Evolutionary conservation across 768 basidiomycete genomes (phyloP).

Genomic region (Suillus placidus): DNA sequence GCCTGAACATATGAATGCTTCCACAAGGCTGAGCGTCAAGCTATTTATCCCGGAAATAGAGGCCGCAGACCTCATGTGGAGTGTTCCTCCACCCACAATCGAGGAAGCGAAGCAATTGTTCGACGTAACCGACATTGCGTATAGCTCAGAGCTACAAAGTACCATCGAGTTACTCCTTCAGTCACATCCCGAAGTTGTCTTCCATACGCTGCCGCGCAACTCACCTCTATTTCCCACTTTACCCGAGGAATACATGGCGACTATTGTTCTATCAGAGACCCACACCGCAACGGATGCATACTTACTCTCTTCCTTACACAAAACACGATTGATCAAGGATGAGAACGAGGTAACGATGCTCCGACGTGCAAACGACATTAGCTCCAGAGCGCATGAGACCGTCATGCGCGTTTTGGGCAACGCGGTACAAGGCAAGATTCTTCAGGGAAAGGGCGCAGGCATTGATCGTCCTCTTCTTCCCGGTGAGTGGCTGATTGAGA

Average conservation of each 20-base stretch:
- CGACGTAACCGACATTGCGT: constrained; percentile 56
- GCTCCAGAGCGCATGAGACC: constrained; percentile 86
- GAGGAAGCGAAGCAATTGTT: constrained; percentile 55
- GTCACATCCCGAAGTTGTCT: constrained; percentile 48
- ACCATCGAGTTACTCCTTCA: neutral
- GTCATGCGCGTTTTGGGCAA: constrained; percentile 90
- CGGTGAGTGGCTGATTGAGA: constrained; percentile 86
- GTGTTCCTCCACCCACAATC: constrained; percentile 75
- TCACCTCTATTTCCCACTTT: constrained; percentile 56
- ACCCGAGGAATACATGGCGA: constrained; percentile 43
- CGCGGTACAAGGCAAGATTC: constrained; percentile 62
- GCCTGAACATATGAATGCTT: constrained; percentile 45
- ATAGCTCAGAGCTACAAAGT: constrained; percentile 5
- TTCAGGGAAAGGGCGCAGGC: constrained; percentile 43
- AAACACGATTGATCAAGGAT: constrained; percentile 79
- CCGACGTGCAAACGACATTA: constrained; percentile 80
- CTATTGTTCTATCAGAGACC: constrained; percentile 37
- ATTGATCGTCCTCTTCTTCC: constrained; percentile 58
- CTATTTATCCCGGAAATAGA: constrained; percentile 82
- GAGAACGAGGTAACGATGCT: constrained; percentile 74
- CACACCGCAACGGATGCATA: constrained; percentile 55
- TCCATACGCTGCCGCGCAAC: constrained; percentile 65
- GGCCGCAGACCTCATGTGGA: constrained; percentile 84
- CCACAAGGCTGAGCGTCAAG: constrained; percentile 48
- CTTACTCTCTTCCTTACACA: constrained; percentile 79